Evolutionary conservation across 1,284 basidiomycete species (phyloP).

Genomic region (Meira nashicola): DNA sequence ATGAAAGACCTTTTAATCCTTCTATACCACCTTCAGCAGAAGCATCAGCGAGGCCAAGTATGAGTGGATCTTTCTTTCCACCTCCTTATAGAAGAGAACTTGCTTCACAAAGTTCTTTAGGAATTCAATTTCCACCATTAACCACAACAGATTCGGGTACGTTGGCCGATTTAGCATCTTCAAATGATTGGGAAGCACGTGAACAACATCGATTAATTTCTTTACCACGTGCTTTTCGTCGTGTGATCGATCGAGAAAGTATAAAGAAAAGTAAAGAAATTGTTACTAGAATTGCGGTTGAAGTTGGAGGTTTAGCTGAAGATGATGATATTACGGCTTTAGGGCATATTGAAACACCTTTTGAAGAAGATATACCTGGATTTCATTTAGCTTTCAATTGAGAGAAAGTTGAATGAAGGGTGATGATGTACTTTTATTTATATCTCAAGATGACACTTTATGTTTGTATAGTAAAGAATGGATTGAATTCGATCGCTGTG

Average conservation of each 20-base stretch:
- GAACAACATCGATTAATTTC: background rate
- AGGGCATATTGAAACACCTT: background rate
- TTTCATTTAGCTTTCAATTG: slow-evolving; percentile 1
- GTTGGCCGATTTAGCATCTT: no score
- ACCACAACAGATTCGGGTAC: no score
- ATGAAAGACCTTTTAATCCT: no score
- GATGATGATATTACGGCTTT: background rate
- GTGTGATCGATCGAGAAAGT: background rate
- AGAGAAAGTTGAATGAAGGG: no score
- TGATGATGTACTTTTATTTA: background rate
- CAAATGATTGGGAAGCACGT: background rate
- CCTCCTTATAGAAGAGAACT: background rate
- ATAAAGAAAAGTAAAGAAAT: background rate
- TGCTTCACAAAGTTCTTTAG: background rate
- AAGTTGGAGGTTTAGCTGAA: background rate
- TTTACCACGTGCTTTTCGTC: background rate
- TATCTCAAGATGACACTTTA: background rate
- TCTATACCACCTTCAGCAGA: no score
- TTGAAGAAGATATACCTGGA: background rate
- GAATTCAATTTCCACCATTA: no score
- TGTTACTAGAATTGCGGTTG: background rate
- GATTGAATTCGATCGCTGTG: background rate
- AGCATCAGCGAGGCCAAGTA: no score
- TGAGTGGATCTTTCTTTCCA: background rate
- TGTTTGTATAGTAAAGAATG: background rate